Conservation (phyloP, 2,329 filamentous ascomycete genomes). For the Septoria linicola region DNA sequence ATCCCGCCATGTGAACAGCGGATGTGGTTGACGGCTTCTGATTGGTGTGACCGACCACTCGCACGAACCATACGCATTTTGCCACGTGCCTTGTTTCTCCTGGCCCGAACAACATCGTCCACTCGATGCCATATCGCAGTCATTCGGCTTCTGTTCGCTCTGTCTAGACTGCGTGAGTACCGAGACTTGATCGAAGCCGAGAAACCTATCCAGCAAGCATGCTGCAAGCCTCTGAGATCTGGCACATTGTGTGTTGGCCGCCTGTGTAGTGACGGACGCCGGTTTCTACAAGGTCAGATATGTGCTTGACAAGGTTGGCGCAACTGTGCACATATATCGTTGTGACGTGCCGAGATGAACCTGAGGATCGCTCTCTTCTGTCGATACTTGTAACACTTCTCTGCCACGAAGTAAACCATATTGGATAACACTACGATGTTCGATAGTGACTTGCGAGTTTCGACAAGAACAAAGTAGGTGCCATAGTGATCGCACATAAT, state of each 20-base stretch:
- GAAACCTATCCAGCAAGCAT: slow-evolving; percentile 17
- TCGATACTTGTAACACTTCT: neutral
- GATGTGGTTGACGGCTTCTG: neutral
- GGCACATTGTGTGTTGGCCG: slow-evolving; percentile 10
- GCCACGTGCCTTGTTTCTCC: slow-evolving; percentile 18
- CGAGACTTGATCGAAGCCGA: slow-evolving; percentile 3
- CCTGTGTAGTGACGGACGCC: slow-evolving; percentile 7
- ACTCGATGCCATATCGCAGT: slow-evolving; percentile 10
- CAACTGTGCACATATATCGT: neutral
- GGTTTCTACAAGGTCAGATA: slow-evolving; percentile 4
- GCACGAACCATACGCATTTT: slow-evolving; percentile 4
- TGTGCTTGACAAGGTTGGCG: neutral
- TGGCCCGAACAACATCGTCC: slow-evolving; percentile 7
- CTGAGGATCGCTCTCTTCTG: too few relatives aligned
- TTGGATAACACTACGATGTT: slow-evolving; percentile 7
- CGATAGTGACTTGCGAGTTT: slow-evolving; percentile 17
- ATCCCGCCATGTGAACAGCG: slow-evolving; percentile 9
- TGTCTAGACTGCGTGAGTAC: slow-evolving; percentile 10
- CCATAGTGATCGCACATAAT: neutral
- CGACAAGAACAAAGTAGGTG: slow-evolving; percentile 16
- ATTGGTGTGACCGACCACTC: slow-evolving; percentile 7
- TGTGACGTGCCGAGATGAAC: neutral
- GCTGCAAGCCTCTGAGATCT: slow-evolving; percentile 5
- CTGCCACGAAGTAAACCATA: slow-evolving; percentile 1
- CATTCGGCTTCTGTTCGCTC: neutral